These are phyloP conservation scores for Paraconiothyrium sp. DNA, from an alignment of 2,329 filamentous ascomycete genomes.

Conservation along the genomic window DNA sequence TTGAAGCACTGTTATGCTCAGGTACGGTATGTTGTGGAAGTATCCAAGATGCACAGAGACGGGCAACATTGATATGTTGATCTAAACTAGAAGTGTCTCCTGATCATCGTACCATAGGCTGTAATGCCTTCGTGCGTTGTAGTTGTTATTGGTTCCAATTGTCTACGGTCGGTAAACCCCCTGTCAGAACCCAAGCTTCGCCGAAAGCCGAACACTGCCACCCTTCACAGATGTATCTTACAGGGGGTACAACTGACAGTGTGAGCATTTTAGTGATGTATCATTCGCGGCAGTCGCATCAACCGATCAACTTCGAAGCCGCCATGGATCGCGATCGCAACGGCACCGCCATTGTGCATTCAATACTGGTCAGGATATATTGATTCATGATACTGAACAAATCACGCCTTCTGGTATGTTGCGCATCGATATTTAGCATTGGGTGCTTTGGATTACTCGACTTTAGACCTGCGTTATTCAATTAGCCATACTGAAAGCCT, in stretches of 20 bases:
- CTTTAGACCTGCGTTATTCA: neutral
- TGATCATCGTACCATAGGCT: slow-evolving; percentile 1
- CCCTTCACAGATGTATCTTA: neutral
- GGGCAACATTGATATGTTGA: slow-evolving; percentile 6
- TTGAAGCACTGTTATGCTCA: too few species aligned
- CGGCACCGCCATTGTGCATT: neutral
- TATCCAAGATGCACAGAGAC: neutral
- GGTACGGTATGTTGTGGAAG: neutral
- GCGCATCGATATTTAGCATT: neutral
- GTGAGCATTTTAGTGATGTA: slow-evolving; percentile 3
- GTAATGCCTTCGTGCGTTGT: neutral
- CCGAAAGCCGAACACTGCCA: slow-evolving; percentile 5
- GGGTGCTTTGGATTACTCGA: neutral
- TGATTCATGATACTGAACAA: neutral
- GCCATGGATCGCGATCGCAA: neutral
- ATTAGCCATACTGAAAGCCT: neutral
- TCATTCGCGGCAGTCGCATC: neutral
- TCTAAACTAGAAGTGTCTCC: neutral
- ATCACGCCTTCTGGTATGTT: neutral
- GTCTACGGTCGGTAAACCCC: slow-evolving; percentile 1
- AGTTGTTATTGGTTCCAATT: neutral
- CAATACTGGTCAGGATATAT: neutral
- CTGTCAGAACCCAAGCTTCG: neutral
- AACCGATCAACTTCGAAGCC: neutral
- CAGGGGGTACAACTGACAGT: neutral